phyloP scores from a whole-genome alignment of 306 rosid genomes.

The Medicago ruthenica region DNA sequence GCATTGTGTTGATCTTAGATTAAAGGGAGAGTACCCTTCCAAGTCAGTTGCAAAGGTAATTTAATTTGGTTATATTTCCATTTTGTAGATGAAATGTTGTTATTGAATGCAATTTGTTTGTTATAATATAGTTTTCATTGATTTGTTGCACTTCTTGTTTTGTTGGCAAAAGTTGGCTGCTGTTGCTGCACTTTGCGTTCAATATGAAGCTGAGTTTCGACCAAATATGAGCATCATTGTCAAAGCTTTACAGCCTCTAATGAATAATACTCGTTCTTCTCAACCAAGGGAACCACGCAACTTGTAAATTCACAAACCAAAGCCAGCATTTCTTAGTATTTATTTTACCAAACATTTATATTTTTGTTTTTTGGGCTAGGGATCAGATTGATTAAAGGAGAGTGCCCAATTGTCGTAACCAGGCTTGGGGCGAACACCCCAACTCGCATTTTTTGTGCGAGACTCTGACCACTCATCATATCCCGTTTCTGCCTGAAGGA shows the following conservation, averaged over 20 bases:
- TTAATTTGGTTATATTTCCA: constrained; percentile 21
- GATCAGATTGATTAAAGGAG: too few relatives aligned
- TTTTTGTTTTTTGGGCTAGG: too few relatives aligned
- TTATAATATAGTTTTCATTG: constrained; percentile 5
- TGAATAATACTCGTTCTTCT: constrained; percentile 58
- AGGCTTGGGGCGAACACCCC: too few relatives aligned
- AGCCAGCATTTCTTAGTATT: constrained; percentile 28
- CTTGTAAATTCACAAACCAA: constrained; percentile 46
- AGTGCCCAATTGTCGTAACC: too few relatives aligned
- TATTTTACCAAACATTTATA: background rate
- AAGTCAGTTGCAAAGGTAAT: constrained; percentile 87
- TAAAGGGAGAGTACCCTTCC: constrained; percentile 71
- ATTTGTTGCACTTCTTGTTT: constrained; percentile 20
- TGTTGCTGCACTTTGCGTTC: constrained; percentile 81
- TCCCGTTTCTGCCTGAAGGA: too few relatives aligned
- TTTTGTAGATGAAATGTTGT: background rate
- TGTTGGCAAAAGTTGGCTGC: constrained; percentile 67
- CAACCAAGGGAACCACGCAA: constrained; percentile 49
- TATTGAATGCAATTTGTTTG: constrained; percentile 4
- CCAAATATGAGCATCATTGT: constrained; percentile 83
- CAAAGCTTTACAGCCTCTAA: constrained; percentile 73
- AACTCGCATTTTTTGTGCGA: too few relatives aligned
- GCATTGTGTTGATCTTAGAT: constrained; percentile 76
- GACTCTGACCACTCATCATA: too few relatives aligned
- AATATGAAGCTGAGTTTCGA: constrained; percentile 79